phyloP scores from a whole-genome alignment of 2,329 filamentous ascomycete genomes.

The Epichloe typhina region DNA sequence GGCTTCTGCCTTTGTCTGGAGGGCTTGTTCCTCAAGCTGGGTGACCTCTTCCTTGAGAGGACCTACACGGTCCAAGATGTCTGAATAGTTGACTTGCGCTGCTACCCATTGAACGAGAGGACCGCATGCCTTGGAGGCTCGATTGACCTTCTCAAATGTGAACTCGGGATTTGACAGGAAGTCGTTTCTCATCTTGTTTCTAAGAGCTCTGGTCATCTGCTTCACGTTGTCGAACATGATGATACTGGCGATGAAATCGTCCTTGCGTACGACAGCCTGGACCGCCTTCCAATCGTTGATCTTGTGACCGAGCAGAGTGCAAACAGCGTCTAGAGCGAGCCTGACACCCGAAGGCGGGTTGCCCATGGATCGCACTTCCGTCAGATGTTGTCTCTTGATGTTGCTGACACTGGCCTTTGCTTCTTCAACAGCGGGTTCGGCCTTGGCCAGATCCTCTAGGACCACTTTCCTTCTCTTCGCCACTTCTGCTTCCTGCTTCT shows the following conservation, averaged over 20 bases:
- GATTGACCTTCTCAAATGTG: slow-evolving; percentile 90
- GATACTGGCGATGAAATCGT: slow-evolving; percentile 97
- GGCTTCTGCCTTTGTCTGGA: slow-evolving; percentile 87
- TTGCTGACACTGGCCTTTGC: slow-evolving; percentile 95
- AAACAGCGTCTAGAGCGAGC: slow-evolving; percentile 90
- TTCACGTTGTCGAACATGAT: slow-evolving; percentile 92
- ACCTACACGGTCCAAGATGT: slow-evolving; percentile 87
- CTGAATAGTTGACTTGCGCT: slow-evolving; percentile 95
- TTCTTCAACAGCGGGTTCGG: slow-evolving; percentile 84
- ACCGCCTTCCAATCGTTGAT: slow-evolving; percentile 85
- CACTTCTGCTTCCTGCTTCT: slow-evolving; percentile 82
- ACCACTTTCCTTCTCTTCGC: slow-evolving; percentile 74
- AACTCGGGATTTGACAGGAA: slow-evolving; percentile 91
- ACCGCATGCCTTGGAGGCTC: slow-evolving; percentile 91
- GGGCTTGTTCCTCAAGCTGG: slow-evolving; percentile 72
- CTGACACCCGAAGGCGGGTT: slow-evolving; percentile 85
- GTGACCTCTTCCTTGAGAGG: slow-evolving; percentile 83
- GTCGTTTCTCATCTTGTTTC: slow-evolving; percentile 82
- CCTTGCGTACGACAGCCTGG: slow-evolving; percentile 73
- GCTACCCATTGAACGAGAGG: slow-evolving; percentile 94
- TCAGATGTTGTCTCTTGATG: slow-evolving; percentile 94
- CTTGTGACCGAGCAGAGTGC: slow-evolving; percentile 83
- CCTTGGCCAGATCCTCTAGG: slow-evolving; percentile 72
- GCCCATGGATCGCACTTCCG: slow-evolving; percentile 93
- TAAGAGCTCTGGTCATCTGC: slow-evolving; percentile 76